Conservation (phyloP, 345 rosid species). For the Noccaea bulbosa region DNA sequence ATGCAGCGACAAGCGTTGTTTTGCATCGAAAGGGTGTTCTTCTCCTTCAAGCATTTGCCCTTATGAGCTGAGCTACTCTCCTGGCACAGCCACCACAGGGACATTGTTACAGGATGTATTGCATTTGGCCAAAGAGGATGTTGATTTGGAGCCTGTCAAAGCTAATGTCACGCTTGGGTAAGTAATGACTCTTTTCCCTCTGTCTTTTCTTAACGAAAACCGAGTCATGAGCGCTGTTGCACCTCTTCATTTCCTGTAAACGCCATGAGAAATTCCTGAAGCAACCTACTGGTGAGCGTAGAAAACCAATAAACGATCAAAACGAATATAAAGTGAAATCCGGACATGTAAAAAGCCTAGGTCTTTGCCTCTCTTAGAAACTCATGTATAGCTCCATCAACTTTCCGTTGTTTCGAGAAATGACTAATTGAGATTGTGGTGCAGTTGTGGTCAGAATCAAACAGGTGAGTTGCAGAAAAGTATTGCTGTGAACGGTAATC, state of each 20-base stretch:
- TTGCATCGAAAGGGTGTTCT: constrained; percentile 46
- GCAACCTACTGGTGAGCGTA: background rate
- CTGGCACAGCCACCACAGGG: constrained; percentile 56
- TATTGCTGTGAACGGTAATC: constrained; percentile 78
- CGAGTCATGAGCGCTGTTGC: no score
- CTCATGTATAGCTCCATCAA: background rate
- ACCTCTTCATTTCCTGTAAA: constrained; percentile 10
- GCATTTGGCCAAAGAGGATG: constrained; percentile 56
- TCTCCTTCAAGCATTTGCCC: constrained; percentile 58
- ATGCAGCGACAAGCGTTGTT: constrained; percentile 66
- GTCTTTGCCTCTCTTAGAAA: constrained; percentile 10
- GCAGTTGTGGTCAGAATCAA: constrained; percentile 82
- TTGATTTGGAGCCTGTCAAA: constrained; percentile 40
- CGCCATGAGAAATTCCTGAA: background rate
- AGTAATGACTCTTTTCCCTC: constrained; percentile 12
- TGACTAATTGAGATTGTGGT: constrained; percentile 18
- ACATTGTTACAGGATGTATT: constrained; percentile 63
- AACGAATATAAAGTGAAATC: background rate
- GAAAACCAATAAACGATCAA: constrained; percentile 1
- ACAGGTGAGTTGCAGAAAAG: constrained; percentile 72
- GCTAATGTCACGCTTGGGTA: constrained; percentile 72
- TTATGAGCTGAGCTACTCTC: constrained; percentile 57
- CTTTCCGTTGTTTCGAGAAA: constrained; percentile 6
- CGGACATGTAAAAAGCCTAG: background rate
- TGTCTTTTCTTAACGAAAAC: background rate